Percentiles rank a stretch among this genome's conserved stretches.
phyloP scores from a whole-genome alignment of 768 basidiomycete species.

The Tulasnella calospora region DNA sequence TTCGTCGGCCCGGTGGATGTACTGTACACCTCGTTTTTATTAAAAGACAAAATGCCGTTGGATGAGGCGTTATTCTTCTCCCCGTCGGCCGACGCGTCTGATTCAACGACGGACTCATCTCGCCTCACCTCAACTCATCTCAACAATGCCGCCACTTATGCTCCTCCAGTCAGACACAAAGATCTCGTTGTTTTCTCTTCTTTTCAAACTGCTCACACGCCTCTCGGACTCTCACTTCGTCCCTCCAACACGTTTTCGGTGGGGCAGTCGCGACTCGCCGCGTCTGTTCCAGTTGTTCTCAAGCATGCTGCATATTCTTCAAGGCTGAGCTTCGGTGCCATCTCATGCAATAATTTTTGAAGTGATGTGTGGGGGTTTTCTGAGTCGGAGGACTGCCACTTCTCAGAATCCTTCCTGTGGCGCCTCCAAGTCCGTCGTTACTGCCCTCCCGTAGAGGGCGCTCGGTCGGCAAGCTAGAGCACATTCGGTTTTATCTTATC shows the following conservation, averaged over 20 bases:
- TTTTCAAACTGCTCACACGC: constrained; percentile 3
- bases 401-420: not conserved
- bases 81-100: not conserved
- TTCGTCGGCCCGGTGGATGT: not conserved
- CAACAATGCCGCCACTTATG: not conserved
- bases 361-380: not conserved
- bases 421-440: not conserved
- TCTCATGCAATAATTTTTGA: not conserved
- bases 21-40: not conserved
- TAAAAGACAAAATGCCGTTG: not conserved
- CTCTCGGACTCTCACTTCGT: constrained; percentile 2
- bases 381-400: not conserved
- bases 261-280: not conserved
- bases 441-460: not conserved
- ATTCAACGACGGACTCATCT: not conserved
- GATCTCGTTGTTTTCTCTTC: not conserved
- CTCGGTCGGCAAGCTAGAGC: not conserved
- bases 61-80: not conserved
- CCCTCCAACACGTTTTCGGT: not conserved
- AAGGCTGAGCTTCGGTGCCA: not conserved
- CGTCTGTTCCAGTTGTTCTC: not conserved
- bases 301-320: not conserved
- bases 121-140: constrained; percentile 1
- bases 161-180: not conserved
- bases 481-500: not conserved